Percentiles rank a stretch among this genome's conserved stretches.
Conservation (phyloP, 306 rosid species). For the Cucurbita ficifolia region DNA sequence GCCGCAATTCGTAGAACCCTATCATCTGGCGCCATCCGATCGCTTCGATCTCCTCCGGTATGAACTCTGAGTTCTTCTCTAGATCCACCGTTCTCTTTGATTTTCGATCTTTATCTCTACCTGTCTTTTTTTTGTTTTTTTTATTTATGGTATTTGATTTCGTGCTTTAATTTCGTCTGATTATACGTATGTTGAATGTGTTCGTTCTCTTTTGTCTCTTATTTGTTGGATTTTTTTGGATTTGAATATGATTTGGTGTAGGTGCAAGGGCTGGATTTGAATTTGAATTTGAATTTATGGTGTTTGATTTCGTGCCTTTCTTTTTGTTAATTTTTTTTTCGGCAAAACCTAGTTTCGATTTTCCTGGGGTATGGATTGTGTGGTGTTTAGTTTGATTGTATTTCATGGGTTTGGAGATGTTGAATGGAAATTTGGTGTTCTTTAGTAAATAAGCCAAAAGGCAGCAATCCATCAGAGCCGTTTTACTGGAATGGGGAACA, state of each 20-base stretch:
- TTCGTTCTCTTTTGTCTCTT: not conserved
- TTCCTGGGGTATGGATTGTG: not conserved
- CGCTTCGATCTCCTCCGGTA: constrained; percentile 2
- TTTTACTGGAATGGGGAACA: not conserved
- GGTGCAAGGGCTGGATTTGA: not conserved
- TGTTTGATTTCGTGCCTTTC: too few species aligned
- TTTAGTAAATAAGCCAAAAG: too few species aligned
- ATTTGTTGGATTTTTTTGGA: not conserved
- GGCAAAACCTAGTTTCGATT: not conserved
- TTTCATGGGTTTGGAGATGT: not conserved
- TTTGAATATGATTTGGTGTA: not conserved
- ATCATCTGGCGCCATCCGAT: not conserved
- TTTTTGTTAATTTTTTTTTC: too few species aligned
- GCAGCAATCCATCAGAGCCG: too few species aligned
- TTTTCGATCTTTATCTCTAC: not conserved
- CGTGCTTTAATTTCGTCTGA: not conserved
- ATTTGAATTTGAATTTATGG: not conserved
- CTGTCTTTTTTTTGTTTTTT: too few species aligned
- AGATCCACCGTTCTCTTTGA: not conserved
- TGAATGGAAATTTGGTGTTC: too few species aligned
- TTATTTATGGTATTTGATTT: too few species aligned
- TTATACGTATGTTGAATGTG: not conserved
- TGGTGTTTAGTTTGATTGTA: not conserved
- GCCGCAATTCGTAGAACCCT: not conserved
- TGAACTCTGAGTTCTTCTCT: not conserved